Conservation (phyloP, 805 yeast genomes). For the Kazachstania bromeliacearum region DNA sequence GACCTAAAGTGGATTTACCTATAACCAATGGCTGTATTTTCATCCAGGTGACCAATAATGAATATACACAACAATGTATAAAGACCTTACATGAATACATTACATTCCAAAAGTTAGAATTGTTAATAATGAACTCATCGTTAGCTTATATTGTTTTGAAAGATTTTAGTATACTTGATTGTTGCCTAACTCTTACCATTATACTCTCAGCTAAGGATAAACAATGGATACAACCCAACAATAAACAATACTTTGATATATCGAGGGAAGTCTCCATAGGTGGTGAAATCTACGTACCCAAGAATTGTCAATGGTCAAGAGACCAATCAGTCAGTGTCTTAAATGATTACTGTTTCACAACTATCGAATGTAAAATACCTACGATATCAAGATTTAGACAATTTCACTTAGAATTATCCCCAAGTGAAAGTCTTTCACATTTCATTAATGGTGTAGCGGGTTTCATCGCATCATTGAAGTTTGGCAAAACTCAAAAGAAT, state of each 20-base stretch:
- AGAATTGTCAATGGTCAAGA: constrained; percentile 6
- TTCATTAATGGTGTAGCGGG: constrained; percentile 11
- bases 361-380: constrained; percentile 5
- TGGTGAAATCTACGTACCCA: constrained; percentile 15
- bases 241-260: constrained; percentile 9
- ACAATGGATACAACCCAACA: constrained; percentile 7
- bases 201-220: constrained; percentile 12
- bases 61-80: constrained; percentile 8
- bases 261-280: constrained; percentile 8
- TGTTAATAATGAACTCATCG: background rate
- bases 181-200: constrained; percentile 14
- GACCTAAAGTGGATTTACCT: constrained; percentile 5
- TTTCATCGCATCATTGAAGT: constrained; percentile 12
- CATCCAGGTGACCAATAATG: constrained; percentile 6
- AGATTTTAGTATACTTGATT: constrained; percentile 16
- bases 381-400: constrained; percentile 13
- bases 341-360: background rate
- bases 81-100: constrained; percentile 13
- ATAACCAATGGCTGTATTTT: constrained; percentile 15
- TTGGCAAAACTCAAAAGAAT: constrained; percentile 11
- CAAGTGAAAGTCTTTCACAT: constrained; percentile 6
- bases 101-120: constrained; percentile 9
- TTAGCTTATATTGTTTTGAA: constrained; percentile 6
- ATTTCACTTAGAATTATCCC: constrained; percentile 4
- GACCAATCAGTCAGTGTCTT: background rate